Evolutionary conservation across 1,139 yeast genomes (phyloP), one percentile per base, ranked within the genome.

Genomic region (Kazachstania sp.): DNA sequence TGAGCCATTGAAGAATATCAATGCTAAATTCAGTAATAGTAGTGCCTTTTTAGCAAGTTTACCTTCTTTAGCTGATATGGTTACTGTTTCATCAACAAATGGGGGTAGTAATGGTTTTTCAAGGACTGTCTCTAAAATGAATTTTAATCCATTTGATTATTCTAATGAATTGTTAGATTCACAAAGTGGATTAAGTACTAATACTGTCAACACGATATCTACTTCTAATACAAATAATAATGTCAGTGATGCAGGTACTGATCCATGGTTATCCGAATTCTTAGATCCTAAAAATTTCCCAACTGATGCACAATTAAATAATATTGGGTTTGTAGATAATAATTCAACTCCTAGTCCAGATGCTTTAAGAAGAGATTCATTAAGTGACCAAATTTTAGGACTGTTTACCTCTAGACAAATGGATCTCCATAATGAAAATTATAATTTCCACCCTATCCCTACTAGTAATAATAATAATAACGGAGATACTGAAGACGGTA

Each of bases 201-300:
- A 12, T 12, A 15, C 40, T 6, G 40, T 16, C 11, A 23, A 15
- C 12, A n/a, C 40, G 7, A 5, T 29, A 19, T 19, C 42, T 1
- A 13, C 35, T 13, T 11, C 35, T 12, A 26, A n/a, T 12, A 26
- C 19, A 15, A 19, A 19, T 31, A n/a, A 19, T 31, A n/a, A 15
- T 29, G 19, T 31, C 6, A 39, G 26, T 13, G 23, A 23, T 18
- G 18, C 19, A 5, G 48, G 46, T 15, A 65, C 69, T 47, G 74
- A 77, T 53, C 80, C 83, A 61, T 78, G 94, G 95, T 59, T 86
- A 45, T 72, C 78, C 51, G 83, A 81, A 66, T 79, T 82, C 52
- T 36, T 53, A 32, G 45, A 38, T 30, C 19, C 28, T 16, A 43
- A 43, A 18, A n/a, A 16, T 23, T 15, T 35, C 23, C 36, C 43